phyloP scores from a whole-genome alignment of 2,329 filamentous ascomycete genomes.

The Xylariaceae sp. region DNA sequence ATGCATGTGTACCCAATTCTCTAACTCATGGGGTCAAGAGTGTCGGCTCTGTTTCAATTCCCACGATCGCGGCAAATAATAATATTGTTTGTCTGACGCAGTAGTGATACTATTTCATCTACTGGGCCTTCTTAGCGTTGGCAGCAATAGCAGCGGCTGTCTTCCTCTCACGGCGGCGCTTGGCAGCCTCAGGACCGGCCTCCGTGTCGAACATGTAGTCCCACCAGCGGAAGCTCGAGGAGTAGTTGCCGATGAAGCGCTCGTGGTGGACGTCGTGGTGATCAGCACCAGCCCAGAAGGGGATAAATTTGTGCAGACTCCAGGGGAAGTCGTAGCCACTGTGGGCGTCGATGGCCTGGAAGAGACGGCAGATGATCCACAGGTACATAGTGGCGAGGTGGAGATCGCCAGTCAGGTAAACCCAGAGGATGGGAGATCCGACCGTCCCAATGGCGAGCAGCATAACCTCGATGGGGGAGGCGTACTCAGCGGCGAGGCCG shows the following conservation, averaged over 20 bases:
- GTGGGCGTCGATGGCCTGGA: constrained; percentile 97
- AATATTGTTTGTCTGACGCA: no score
- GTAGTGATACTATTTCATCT: no score
- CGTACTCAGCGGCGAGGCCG: constrained; percentile 93
- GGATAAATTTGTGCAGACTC: constrained; percentile 91
- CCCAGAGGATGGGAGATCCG: constrained; percentile 77
- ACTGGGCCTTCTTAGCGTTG: constrained; percentile 65
- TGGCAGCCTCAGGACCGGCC: constrained; percentile 80
- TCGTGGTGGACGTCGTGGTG: constrained; percentile 98
- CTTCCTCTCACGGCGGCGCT: constrained; percentile 78
- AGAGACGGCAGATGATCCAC: constrained; percentile 89
- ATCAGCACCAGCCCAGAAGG: constrained; percentile 95
- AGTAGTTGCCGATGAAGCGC: constrained; percentile 97
- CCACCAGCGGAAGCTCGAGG: constrained; percentile 99
- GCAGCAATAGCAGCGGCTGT: constrained; percentile 29
- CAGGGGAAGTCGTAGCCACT: constrained; percentile 98
- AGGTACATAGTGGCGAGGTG: constrained; percentile 97
- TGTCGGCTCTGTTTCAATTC: no score
- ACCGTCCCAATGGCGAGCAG: constrained; percentile 85
- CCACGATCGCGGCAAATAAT: no score
- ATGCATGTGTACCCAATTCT: no score
- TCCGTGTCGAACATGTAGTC: constrained; percentile 93
- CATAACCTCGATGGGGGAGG: constrained; percentile 96
- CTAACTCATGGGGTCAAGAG: no score
- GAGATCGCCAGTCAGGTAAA: constrained; percentile 75